Conservation (phyloP, 1,139 yeast species). For the Yamadazyma mexicana region DNA sequence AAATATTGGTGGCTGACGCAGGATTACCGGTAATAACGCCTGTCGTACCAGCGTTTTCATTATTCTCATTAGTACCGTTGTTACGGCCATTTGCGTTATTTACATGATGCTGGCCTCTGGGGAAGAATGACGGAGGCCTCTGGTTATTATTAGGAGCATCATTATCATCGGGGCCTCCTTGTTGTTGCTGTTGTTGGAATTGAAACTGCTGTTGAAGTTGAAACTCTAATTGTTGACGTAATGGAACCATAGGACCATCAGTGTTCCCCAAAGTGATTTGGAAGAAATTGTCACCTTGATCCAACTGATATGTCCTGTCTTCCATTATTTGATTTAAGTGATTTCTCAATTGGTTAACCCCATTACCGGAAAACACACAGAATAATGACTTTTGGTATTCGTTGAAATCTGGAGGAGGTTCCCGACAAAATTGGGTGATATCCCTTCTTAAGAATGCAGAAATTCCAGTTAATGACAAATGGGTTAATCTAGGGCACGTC, state of each 20-base stretch:
- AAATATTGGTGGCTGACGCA: conserved; percentile 1
- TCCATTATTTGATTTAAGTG: conserved; percentile 53
- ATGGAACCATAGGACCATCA: conserved; percentile 1
- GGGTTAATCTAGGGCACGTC: conserved; percentile 85
- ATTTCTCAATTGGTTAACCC: conserved; percentile 71
- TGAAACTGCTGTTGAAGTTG: conserved; percentile 4
- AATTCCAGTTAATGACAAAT: conserved; percentile 86
- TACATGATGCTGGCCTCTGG: neutral
- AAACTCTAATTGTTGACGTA: conserved; percentile 3
- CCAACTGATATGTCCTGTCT: conserved; percentile 41
- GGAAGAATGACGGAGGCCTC: neutral
- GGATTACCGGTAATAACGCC: neutral
- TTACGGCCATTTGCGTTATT: neutral
- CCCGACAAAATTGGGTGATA: conserved; percentile 83
- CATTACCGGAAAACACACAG: conserved; percentile 92
- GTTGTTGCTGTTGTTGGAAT: conserved; percentile 2
- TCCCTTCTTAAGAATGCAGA: conserved; percentile 84
- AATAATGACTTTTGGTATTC: conserved; percentile 83
- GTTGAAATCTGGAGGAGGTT: conserved; percentile 93
- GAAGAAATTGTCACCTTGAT: conserved; percentile 28
- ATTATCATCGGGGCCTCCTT: no score
- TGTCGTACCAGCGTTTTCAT: neutral
- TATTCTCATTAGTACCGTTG: neutral
- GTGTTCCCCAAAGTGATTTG: neutral
- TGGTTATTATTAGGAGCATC: neutral